Evolutionary conservation across 108 stramenopile genomes (phyloP), one percentile per base, ranked within the genome.

Genomic region (Asterionellopsis glacialis): DNA sequence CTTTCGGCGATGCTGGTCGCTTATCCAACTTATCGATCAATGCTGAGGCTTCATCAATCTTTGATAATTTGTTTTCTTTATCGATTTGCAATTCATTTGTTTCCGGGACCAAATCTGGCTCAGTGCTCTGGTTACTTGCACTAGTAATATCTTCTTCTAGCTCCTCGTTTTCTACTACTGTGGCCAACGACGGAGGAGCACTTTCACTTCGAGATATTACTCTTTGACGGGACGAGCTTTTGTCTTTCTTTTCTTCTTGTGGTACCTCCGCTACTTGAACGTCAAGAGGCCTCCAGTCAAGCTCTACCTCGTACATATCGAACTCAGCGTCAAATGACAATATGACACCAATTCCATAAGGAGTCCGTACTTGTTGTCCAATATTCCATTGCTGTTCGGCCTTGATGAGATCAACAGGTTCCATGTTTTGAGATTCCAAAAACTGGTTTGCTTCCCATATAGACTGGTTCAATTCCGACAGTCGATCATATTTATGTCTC

Each of bases 261-360:
- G 72, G 45, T 57, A 83, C 59, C 23, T 90, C 90, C 33, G 67
- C 66, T 11, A 90, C 70, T 65, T 95, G 94, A 11, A 77, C 63
- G 72, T 89, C 82, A 18, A 94, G 68, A 9, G 88, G 84, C 57
- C 90, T 76, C 87, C 89, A 89, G 62, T 94, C 93, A 33, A 94
- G 67, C 42, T 90, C 89, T 14, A 94, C 87, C 13, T 87, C 77
- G 73, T 94, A 94, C 16, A 83, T 59, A 64, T 94, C 83, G 39
- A 74, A 74, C 3, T 71, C 64, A 14, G 93, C 72, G 52, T 94
- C 84, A 57, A 89, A 94, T 9, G 70, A 74, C 53, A 51, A 44
- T 39, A 95, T 77, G 19, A 63, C 65, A 18, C 83, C 94, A 24
- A 74, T 73, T 18, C 94, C 94, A 71, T 88, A 95, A 0, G 87